These are phyloP conservation scores for Candida insectorum DNA, from an alignment of 805 yeast species.

Conservation along the genomic window DNA sequence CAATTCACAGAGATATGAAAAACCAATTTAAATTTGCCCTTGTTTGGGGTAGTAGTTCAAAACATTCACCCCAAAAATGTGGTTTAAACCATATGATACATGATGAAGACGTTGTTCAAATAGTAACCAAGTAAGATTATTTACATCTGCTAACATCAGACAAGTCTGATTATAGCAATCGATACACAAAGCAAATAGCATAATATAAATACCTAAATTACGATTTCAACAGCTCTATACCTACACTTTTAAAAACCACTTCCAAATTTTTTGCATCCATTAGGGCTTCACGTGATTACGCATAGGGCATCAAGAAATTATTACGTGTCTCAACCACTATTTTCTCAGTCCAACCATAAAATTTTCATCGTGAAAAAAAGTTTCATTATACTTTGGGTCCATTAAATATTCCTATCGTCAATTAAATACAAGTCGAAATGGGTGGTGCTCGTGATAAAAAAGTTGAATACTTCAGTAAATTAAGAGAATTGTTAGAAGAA, in stretches of 20 bases:
- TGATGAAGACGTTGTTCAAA: slow-evolving; percentile 92
- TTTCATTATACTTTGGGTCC: slow-evolving; percentile 30
- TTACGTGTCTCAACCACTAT: background rate
- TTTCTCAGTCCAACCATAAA: too few relatives aligned
- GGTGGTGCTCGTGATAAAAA: slow-evolving; percentile 99
- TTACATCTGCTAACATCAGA: too few relatives aligned
- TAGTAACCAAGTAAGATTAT: slow-evolving; percentile 66
- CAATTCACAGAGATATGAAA: slow-evolving; percentile 89
- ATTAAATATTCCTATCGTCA: slow-evolving; percentile 93
- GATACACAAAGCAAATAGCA: too few relatives aligned
- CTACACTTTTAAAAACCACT: too few relatives aligned
- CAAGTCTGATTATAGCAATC: too few relatives aligned
- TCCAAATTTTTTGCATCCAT: too few relatives aligned
- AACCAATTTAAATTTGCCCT: slow-evolving; percentile 89
- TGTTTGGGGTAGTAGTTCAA: slow-evolving; percentile 95
- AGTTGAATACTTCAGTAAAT: slow-evolving; percentile 90
- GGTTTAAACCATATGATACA: slow-evolving; percentile 79
- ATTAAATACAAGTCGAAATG: slow-evolving; percentile 78
- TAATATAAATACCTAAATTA: too few relatives aligned
- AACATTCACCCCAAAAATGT: slow-evolving; percentile 95
- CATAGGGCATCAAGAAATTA: too few relatives aligned
- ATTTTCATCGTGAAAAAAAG: background rate
- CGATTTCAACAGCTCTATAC: too few relatives aligned
- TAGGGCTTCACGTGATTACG: too few relatives aligned
- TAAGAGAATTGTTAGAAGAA: slow-evolving; percentile 92